phyloP scores from a whole-genome alignment of 176 grass and related monocot species.

The Secale cereale region DNA sequence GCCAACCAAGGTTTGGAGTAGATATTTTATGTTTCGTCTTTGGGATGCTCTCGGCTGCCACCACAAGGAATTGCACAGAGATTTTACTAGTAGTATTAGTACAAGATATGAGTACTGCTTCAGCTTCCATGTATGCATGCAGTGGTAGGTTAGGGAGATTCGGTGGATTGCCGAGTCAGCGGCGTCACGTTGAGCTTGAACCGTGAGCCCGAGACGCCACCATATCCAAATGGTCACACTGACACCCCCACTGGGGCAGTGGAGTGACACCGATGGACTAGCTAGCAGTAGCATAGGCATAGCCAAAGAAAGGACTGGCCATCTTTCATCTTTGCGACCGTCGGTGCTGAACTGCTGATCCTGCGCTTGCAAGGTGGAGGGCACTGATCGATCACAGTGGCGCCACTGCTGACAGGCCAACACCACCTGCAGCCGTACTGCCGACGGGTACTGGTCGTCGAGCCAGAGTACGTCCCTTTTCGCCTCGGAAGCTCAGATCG shows the following conservation, averaged over 20 bases:
- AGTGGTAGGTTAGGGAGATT: background rate
- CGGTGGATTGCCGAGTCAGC: background rate
- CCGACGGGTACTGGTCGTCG: background rate
- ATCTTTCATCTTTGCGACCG: background rate
- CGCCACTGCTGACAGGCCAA: background rate
- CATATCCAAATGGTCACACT: background rate
- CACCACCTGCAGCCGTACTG: background rate
- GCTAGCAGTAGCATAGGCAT: background rate
- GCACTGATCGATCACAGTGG: background rate
- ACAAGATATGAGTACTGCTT: background rate
- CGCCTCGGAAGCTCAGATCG: background rate
- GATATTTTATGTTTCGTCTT: background rate
- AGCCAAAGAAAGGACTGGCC: background rate
- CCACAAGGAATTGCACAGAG: background rate
- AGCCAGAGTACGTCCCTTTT: background rate
- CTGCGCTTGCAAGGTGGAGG: background rate
- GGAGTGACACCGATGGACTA: background rate
- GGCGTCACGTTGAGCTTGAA: background rate
- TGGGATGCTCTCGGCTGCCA: background rate
- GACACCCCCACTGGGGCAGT: background rate
- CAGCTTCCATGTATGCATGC: background rate
- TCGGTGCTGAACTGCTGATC: background rate
- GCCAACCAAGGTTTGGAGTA: background rate
- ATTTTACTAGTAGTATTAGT: too few relatives aligned
- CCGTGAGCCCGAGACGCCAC: slow-evolving; percentile 1